A percentile compares a stretch with the other conserved stretches of the same genome.
phyloP scores from a whole-genome alignment of 352 stramenopile genomes.

The Globisporangium carolinianum region DNA sequence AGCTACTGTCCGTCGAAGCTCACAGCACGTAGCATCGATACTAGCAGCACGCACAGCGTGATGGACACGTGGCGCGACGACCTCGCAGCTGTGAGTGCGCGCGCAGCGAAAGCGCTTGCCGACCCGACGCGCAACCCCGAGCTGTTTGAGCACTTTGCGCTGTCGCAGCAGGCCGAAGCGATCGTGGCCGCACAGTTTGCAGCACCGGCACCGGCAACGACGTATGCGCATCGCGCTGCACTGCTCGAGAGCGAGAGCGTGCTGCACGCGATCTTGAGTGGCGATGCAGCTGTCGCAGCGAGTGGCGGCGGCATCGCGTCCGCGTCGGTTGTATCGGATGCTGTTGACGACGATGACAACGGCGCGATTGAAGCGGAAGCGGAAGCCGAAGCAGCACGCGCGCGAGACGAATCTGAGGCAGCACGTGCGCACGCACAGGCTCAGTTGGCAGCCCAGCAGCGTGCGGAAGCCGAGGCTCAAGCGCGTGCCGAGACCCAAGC shows the following conservation, averaged over 20 bases:
- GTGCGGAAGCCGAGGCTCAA: conserved; percentile 6
- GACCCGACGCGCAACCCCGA: conserved; percentile 89
- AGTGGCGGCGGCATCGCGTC: conserved; percentile 5
- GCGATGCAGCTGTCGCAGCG: no score
- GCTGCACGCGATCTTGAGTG: conserved; percentile 31
- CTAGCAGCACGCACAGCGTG: conserved; percentile 85
- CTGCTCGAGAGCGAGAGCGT: conserved; percentile 60
- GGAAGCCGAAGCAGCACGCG: no score
- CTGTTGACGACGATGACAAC: conserved; percentile 1
- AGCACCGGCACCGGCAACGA: conserved; percentile 30
- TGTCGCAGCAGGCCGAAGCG: conserved; percentile 92
- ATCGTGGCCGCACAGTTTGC: conserved; percentile 52
- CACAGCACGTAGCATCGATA: no score
- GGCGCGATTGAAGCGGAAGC: no score
- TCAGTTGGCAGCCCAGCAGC: no score
- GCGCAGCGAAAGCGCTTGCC: conserved; percentile 93
- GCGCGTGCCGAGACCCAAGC: conserved; percentile 10
- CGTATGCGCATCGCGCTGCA: conserved; percentile 66
- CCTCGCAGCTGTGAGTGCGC: conserved; percentile 73
- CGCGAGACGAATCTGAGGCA: no score
- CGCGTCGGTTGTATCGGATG: conserved; percentile 1
- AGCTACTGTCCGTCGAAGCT: conserved; percentile 92
- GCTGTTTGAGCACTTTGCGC: conserved; percentile 94
- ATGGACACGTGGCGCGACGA: conserved; percentile 96
- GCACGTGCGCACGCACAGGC: no score